phyloP scores from a whole-genome alignment of 2,329 filamentous ascomycete genomes.

The Tolypocladium pustulatum region DNA sequence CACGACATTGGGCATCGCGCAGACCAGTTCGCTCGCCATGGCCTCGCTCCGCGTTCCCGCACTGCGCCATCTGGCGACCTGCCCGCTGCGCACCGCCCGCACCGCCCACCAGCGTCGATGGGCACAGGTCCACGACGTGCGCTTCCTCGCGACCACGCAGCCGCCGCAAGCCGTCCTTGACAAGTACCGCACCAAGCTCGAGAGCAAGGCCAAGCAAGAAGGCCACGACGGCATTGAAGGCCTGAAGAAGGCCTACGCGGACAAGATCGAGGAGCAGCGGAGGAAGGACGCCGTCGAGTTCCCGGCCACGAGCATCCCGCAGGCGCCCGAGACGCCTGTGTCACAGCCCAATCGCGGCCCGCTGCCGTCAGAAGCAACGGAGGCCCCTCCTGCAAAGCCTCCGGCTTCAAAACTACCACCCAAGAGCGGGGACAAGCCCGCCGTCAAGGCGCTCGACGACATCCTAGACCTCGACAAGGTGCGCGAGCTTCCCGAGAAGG shows the following conservation, averaged over 20 bases:
- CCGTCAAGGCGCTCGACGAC: slow-evolving; percentile 36
- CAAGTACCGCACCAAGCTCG: slow-evolving; percentile 80
- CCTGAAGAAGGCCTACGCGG: slow-evolving; percentile 73
- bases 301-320: slow-evolving; percentile 23
- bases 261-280: slow-evolving; percentile 66
- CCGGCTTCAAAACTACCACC: slow-evolving; percentile 7
- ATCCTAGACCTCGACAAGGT: slow-evolving; percentile 73
- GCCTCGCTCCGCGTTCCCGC: slow-evolving; percentile 34
- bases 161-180: slow-evolving; percentile 59
- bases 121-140: slow-evolving; percentile 87
- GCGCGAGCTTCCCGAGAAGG: slow-evolving; percentile 59
- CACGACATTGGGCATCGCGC: slow-evolving; percentile 1
- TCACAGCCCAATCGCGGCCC: slow-evolving; percentile 24
- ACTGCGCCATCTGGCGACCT: slow-evolving; percentile 34
- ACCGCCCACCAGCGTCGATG: slow-evolving; percentile 59
- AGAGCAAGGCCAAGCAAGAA: slow-evolving; percentile 66
- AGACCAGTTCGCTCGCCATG: slow-evolving; percentile 28
- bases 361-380: slow-evolving; percentile 13
- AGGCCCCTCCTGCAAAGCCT: slow-evolving; percentile 4
- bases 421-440: slow-evolving; percentile 14
- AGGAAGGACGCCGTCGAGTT: slow-evolving; percentile 51
- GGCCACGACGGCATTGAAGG: slow-evolving; percentile 61
- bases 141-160: slow-evolving; percentile 74
- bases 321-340: slow-evolving; percentile 23
- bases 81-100: slow-evolving; percentile 20